A percentile compares a stretch with the other conserved stretches of the same genome.
phyloP scores from a whole-genome alignment of 495 filamentous ascomycete species.

The Aspergillus conjunctus region DNA sequence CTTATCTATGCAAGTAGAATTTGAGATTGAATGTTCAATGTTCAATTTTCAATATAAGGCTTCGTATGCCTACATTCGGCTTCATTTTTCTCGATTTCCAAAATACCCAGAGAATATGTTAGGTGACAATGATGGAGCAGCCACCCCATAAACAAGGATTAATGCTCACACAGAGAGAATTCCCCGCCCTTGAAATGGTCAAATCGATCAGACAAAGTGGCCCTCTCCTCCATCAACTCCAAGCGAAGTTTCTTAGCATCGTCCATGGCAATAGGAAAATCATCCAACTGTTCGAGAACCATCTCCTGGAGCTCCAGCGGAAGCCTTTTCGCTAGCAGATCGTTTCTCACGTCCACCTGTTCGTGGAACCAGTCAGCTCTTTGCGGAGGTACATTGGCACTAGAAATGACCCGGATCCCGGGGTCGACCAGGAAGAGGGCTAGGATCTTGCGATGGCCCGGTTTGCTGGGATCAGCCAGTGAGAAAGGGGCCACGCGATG shows the following conservation, averaged over 20 bases:
- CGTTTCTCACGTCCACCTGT: not conserved
- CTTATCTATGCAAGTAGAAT: no score
- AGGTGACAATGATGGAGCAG: not conserved
- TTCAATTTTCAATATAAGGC: no score
- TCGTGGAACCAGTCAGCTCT: not conserved
- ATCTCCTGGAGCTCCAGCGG: not conserved
- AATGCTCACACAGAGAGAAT: not conserved
- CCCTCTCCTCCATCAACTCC: not conserved
- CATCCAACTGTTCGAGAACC: not conserved
- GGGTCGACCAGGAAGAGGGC: not conserved
- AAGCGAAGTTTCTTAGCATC: not conserved
- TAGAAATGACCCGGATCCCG: not conserved
- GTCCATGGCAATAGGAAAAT: not conserved
- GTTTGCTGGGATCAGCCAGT: not conserved
- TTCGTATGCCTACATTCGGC: no score
- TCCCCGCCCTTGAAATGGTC: not conserved
- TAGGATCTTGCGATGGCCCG: not conserved
- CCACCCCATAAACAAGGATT: not conserved
- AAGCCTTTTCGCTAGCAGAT: not conserved
- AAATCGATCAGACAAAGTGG: not conserved
- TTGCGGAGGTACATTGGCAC: not conserved
- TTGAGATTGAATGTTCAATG: no score
- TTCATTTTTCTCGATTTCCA: no score
- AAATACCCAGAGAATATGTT: not conserved
- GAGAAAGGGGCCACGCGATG: constrained; percentile 1